phyloP scores from a whole-genome alignment of 345 rosid species.

The Capsella bursapastoris region DNA sequence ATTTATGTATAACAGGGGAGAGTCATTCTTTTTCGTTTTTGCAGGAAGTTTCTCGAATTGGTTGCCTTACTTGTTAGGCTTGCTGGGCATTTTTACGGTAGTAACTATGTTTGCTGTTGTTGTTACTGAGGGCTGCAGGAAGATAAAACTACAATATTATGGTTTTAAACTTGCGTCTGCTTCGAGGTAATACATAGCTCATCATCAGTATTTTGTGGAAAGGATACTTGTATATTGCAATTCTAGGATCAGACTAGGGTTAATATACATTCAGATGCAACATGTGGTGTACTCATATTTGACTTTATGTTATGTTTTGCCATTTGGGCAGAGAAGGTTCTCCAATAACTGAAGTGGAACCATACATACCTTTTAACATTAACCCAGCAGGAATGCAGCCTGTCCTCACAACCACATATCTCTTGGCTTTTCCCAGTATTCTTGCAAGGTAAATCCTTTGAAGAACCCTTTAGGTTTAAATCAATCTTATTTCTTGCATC shows the following conservation, averaged over 20 bases:
- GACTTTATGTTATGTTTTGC: conserved; percentile 31
- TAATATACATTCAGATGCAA: conserved; percentile 3
- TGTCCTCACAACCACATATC: conserved; percentile 86
- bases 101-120: conserved; percentile 97
- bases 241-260: not conserved
- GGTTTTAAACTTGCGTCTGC: conserved; percentile 95
- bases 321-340: conserved; percentile 74
- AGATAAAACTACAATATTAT: conserved; percentile 90
- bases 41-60: conserved; percentile 73
- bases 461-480: not conserved
- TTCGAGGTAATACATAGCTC: conserved; percentile 57
- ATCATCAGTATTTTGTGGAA: conserved; percentile 19
- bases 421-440: conserved; percentile 89
- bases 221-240: conserved; percentile 3
- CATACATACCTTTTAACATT: conserved; percentile 90
- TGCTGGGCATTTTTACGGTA: conserved; percentile 70
- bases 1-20: not conserved
- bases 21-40: conserved; percentile 20
- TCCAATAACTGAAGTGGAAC: conserved; percentile 92
- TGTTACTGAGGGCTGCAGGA: conserved; percentile 96
- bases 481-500: conserved; percentile 21
- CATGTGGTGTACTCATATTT: conserved; percentile 24
- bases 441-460: conserved; percentile 68
- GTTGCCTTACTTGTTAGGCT: conserved; percentile 76
- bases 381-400: conserved; percentile 99